Percentiles rank a stretch among this genome's conserved stretches.
Evolutionary conservation across 2,329 filamentous ascomycete species (phyloP).

Genomic region (Diplodia seriata): DNA sequence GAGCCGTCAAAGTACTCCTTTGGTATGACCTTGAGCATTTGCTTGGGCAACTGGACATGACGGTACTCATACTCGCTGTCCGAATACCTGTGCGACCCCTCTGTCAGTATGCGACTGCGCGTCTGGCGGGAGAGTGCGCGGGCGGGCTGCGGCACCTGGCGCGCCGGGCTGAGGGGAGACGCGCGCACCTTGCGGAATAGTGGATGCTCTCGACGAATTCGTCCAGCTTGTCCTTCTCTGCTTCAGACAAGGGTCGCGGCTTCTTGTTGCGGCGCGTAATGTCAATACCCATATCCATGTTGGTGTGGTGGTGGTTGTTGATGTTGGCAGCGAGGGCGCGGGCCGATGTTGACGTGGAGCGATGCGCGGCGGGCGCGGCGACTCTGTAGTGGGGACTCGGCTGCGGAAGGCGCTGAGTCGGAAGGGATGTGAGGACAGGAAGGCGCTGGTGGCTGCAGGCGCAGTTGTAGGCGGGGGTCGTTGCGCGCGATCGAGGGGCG

Average conservation of each 20-base stretch:
- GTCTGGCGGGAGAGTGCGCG: neutral
- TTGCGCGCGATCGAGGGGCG: constrained; percentile 13
- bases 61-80: constrained; percentile 95
- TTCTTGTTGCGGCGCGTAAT: constrained; percentile 83
- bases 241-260: constrained; percentile 79
- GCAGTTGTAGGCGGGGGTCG: neutral
- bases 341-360: too few species aligned
- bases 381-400: too few species aligned
- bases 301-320: constrained; percentile 12
- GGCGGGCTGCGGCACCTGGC: constrained; percentile 20
- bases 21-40: constrained; percentile 97
- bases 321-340: too few species aligned
- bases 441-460: constrained; percentile 5
- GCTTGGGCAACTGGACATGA: constrained; percentile 95
- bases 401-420: too few species aligned
- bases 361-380: too few species aligned
- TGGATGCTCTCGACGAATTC: constrained; percentile 94
- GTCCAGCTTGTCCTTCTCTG: constrained; percentile 82
- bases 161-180: constrained; percentile 3
- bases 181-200: constrained; percentile 83
- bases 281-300: constrained; percentile 70
- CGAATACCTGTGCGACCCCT: constrained; percentile 71
- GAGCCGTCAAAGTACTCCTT: constrained; percentile 89
- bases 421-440: neutral
- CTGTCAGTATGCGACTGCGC: constrained; percentile 32